These are phyloP conservation scores for Geranium incanum DNA, from an alignment of 441 rosid species.

Conservation along the genomic window DNA sequence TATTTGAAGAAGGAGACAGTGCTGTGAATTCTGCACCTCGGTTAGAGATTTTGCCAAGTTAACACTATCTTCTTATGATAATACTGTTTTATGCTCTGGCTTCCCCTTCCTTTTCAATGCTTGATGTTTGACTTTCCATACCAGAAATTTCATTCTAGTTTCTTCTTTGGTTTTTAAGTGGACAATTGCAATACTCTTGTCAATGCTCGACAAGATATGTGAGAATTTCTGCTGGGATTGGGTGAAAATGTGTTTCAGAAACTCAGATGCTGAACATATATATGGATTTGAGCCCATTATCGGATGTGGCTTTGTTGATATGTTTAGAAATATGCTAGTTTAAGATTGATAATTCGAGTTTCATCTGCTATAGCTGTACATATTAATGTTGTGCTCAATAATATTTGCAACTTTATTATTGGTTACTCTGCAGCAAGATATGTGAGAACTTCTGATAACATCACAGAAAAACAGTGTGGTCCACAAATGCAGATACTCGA, in stretches of 20 bases:
- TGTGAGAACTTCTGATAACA: neutral
- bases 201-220: too few relatives aligned
- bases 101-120: neutral
- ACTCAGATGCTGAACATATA: too few relatives aligned
- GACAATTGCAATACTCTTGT: neutral
- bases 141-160: neutral
- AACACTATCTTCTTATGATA: constrained; percentile 6
- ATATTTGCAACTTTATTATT: neutral
- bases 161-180: neutral
- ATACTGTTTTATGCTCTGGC: neutral
- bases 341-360: neutral
- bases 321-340: too few relatives aligned
- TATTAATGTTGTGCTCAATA: neutral
- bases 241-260: too few relatives aligned
- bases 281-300: too few relatives aligned
- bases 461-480: neutral
- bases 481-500: neutral
- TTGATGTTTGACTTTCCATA: neutral
- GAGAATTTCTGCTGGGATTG: too few relatives aligned
- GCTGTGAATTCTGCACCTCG: constrained; percentile 37
- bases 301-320: too few relatives aligned
- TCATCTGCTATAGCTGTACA: neutral
- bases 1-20: constrained; percentile 46
- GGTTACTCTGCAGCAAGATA: neutral
- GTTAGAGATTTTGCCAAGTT: constrained; percentile 25